Percentiles rank a stretch among this genome's conserved stretches.
Conservation (phyloP, 805 yeast genomes). For the Kodamaea laetipori region DNA sequence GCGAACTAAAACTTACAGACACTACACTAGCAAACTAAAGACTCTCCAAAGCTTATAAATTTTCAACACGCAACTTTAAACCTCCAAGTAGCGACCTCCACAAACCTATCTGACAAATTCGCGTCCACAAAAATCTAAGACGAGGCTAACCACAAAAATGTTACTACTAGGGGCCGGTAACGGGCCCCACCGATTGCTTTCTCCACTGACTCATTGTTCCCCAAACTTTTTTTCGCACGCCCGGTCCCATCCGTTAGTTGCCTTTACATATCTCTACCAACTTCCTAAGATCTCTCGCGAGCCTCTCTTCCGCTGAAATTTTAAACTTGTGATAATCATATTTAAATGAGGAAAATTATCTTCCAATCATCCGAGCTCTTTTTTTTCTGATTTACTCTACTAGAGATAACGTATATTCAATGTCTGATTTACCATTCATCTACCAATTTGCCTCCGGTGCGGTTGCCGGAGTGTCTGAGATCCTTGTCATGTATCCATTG, state of each 20-base stretch:
- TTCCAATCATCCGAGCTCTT: slow-evolving; percentile 5
- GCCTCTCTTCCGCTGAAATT: slow-evolving; percentile 3
- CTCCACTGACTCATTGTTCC: slow-evolving; percentile 5
- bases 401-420: neutral
- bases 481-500: slow-evolving; percentile 91
- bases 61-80: too few species aligned
- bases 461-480: slow-evolving; percentile 96
- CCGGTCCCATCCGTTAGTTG: neutral
- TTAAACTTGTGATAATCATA: neutral
- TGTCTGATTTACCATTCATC: slow-evolving; percentile 63
- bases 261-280: neutral
- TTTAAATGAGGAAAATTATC: slow-evolving; percentile 1
- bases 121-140: too few species aligned
- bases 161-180: too few species aligned
- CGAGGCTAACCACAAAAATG: too few species aligned
- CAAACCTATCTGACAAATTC: too few species aligned
- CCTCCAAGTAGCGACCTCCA: too few species aligned
- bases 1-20: too few species aligned
- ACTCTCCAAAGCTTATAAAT: too few species aligned
- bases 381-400: neutral
- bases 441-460: slow-evolving; percentile 94
- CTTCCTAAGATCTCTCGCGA: neutral
- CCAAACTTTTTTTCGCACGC: neutral
- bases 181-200: neutral
- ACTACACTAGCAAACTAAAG: too few species aligned